Base-by-base conservation (phyloP, 768 basidiomycete species). In the Pulveroboletus sp. region DNA sequence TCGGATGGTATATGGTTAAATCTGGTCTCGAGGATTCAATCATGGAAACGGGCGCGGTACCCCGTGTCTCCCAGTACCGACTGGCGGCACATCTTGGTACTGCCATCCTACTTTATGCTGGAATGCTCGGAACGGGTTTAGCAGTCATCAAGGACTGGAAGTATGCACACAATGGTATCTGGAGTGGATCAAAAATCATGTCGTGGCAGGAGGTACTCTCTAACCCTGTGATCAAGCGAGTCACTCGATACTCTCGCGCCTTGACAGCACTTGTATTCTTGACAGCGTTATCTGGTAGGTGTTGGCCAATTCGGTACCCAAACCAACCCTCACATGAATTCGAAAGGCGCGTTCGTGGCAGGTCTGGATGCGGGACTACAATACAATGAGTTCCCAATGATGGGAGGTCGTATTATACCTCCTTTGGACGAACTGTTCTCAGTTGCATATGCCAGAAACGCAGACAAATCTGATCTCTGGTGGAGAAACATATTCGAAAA, bases 1-100 rank as follows among this genome's bases (percentile, higher is more conserved):
- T 99, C 17, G 96, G 96, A 26, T 99, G 96, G 96, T 97, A 98
- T 74, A 99, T 99, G 96, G 96, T 99, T 48, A 88, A 94, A 67
- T 97, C 93, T 11, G 96, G 96, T 2, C 75, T 99, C 10, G 88
- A 93, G 59, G 81, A 89, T 46, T 79, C 87, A 10, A 73, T 90
- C 46, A 76, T 97, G 71, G 78, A 84, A 6, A 85, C 79, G 4
- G 86, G 85, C 14, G 85, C 89, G 10, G 87, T 95, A 7, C 94
- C 96, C 2, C 85, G 96, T 7, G 96, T 99, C 8, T 93, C 91
- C 15, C 96, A 99, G 66, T 99, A 99, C 67, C 79, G 96, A 10
- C 81, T 99, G 24, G 96, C 94, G 2, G 89, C 93, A 15, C 96
- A 99, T 66, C 79, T 99, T 3, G 86, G 88, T n/a, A 76, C 91